A percentile compares a stretch with the other conserved stretches of the same genome.
Evolutionary conservation across 148 eudicot species (phyloP).

Genomic region (Rhododendron griersonianum): DNA sequence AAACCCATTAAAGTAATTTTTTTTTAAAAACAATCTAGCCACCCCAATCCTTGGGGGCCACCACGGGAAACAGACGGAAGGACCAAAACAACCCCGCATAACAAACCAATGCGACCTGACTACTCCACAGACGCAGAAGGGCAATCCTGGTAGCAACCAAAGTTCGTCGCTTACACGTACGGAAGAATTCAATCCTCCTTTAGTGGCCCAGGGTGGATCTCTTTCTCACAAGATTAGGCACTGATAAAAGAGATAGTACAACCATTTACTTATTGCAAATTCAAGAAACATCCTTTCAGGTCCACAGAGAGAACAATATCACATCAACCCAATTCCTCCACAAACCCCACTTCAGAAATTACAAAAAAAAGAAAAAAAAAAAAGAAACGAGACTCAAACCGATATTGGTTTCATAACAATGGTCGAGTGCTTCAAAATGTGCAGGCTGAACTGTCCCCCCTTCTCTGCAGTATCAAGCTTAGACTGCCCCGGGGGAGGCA

Average conservation of each 20-base stretch:
- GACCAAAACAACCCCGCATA: too few relatives aligned
- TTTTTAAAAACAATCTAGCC: too few relatives aligned
- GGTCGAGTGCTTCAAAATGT: constrained; percentile 58
- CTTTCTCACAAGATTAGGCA: not conserved
- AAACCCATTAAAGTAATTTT: too few relatives aligned
- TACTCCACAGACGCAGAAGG: too few relatives aligned
- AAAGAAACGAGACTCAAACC: not conserved
- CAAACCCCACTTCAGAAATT: not conserved
- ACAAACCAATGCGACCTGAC: too few relatives aligned
- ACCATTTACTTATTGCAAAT: not conserved
- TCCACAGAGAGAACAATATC: not conserved
- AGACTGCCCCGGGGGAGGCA: constrained; percentile 69
- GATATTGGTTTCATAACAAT: constrained; percentile 58
- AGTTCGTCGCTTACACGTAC: too few relatives aligned
- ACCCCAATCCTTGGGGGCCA: too few relatives aligned
- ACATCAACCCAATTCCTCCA: not conserved
- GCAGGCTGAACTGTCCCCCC: constrained; percentile 64
- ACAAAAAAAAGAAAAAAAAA: not conserved
- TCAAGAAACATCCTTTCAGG: not conserved
- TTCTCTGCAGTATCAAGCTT: constrained; percentile 68
- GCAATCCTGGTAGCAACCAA: too few relatives aligned
- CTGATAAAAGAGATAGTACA: not conserved
- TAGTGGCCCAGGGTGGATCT: too few relatives aligned
- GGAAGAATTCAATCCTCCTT: too few relatives aligned
- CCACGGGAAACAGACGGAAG: too few relatives aligned